phyloP scores from a whole-genome alignment of 768 basidiomycete genomes.

The Kwoniella sp. region DNA sequence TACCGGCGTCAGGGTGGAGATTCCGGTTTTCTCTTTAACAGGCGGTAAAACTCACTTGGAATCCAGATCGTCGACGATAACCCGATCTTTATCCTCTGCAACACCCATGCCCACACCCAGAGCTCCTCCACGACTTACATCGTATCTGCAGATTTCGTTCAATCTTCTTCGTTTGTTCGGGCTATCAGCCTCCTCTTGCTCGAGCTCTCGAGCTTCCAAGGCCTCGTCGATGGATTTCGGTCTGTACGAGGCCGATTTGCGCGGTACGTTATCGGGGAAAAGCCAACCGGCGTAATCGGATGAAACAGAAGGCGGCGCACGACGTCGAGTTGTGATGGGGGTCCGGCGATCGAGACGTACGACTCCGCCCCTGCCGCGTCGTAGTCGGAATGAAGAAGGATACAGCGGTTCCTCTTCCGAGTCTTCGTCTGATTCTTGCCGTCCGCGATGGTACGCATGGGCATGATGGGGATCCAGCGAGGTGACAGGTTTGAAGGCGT shows the following conservation, averaged over 20 bases:
- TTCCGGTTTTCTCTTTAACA: not conserved
- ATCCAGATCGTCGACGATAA: slow-evolving; percentile 58
- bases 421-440: slow-evolving; percentile 22
- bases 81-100: slow-evolving; percentile 49
- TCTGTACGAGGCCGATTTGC: slow-evolving; percentile 15
- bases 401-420: slow-evolving; percentile 48
- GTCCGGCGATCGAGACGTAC: slow-evolving; percentile 71
- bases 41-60: slow-evolving; percentile 31
- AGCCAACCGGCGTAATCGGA: slow-evolving; percentile 29
- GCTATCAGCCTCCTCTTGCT: slow-evolving; percentile 29
- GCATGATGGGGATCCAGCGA: slow-evolving; percentile 59
- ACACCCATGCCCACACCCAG: slow-evolving; percentile 55
- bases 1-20: not conserved
- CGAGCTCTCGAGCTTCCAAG: slow-evolving; percentile 21
- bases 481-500: slow-evolving; percentile 46
- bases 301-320: slow-evolving; percentile 11
- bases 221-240: slow-evolving; percentile 42
- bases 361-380: slow-evolving; percentile 81
- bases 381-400: slow-evolving; percentile 65
- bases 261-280: slow-evolving; percentile 33
- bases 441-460: slow-evolving; percentile 6
- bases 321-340: slow-evolving; percentile 22
- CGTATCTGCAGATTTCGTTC: slow-evolving; percentile 57
- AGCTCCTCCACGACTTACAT: slow-evolving; percentile 48
- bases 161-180: slow-evolving; percentile 44